Evolutionary conservation across 2,329 filamentous ascomycete species (phyloP), one percentile per base, ranked within the genome.

Genomic region (Geosmithia flava): DNA sequence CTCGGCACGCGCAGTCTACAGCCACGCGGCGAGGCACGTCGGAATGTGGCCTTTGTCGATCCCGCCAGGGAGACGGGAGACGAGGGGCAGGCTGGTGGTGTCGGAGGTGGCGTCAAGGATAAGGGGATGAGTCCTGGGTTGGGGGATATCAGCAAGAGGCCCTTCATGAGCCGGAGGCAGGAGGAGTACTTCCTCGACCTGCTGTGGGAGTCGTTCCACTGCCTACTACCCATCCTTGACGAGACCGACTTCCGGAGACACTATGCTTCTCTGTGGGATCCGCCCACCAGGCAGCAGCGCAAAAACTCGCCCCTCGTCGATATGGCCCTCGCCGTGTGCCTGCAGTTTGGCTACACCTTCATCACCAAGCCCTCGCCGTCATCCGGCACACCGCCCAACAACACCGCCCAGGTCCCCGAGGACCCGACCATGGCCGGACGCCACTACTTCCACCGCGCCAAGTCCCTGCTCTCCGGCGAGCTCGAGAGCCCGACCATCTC

Each of bases 231-330:
- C 20, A 42, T 51, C 23, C 41, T 51, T 7, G 47, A 49, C 17
- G 50, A 51, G 42, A 39, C 20, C 2, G 47, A 49, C 20, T 48
- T 51, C 23, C 44, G 50, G 19, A 42, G 45, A 6, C 50, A 49
- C 27, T 51, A 51, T 23, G 45, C 39, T 13, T 46, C 50, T 8
- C 43, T 51, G 27, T 51, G 50, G 50, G 44, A 49, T 5, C 15
- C 33, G 33, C 30, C 47, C 8, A 29, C 43, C 3, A 51, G 33
- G 19, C 20, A 44, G 16, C 33, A 48, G 10, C 62, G 73, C 7
- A 66, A 65, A 47, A 61, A 67, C 2, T 77, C 72, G 2, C 65
- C 74, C 2, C 60, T 77, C 1, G 69, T 73, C 1, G 74, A 77
- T 49, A 75, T 76, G 20, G 58, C 76, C 33, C 55, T 77, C 16